Evolutionary conservation across 306 rosid species (phyloP), one percentile per base, ranked within the genome.

Genomic region (Vachellia pachyceras): DNA sequence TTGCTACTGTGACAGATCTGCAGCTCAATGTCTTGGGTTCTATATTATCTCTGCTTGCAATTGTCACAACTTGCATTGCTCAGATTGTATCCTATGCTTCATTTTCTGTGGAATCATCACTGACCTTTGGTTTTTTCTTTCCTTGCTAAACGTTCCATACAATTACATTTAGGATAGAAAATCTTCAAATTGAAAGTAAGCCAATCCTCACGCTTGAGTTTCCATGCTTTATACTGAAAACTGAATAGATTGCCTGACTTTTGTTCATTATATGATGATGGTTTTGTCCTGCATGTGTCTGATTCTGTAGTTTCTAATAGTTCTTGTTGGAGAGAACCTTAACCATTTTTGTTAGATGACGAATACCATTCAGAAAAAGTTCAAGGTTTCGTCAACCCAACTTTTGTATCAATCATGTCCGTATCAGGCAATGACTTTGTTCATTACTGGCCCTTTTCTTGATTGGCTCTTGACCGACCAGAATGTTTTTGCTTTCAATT

Each of bases 351-450:
- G 75, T 85, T 87, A 95, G 98, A 91, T 95, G 98, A 95, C 98
- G 57, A 95, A 95, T 80, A 91, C 97, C 81, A 95, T 95, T 82
- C 98, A 95, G 87, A 95, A 92, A 87, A 91, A 90, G 87, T 91
- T 70, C 77, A 95, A 92, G 90, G 98, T 95, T 81, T 90, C 98
- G 79, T 95, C 98, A 50, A 95, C 98, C 72, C 98, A 95, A 86
- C 97, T 95, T 82, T 85, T 95, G 23, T 94, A 91, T 83, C 98
- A 95, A 68, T 92, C 98, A 82, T 91, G 92, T 73, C 98, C 98
- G 29, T 92, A 92, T 85, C 98, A 94, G 76, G 86, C 97, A 0
- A 89, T 89, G 67, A 91, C 97, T 61, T 87, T 95, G 87, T 88
- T 95, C 79, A 88, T 95, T 79, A 23, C 79, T 63, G 98, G 98